Base-by-base conservation (phyloP, 352 stramenopile species). In the Peronospora belbahrii region DNA sequence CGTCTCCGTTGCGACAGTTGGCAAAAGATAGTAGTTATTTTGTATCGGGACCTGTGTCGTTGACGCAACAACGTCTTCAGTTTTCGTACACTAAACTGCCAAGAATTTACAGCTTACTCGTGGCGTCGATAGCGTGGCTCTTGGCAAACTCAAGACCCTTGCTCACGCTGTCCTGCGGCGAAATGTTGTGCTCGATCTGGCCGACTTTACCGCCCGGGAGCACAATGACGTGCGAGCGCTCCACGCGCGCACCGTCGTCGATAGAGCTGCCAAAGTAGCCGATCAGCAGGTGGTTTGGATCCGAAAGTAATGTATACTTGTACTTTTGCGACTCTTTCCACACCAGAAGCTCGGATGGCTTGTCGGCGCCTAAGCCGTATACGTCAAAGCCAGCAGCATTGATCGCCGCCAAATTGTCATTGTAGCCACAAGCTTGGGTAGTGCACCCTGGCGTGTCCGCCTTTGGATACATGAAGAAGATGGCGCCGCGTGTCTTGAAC, bases 391-490 rank as follows among this genome's bases (percentile, higher is more conserved):
- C 83, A 0, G 74, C 74, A 17, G 65, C 65, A 40, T 74, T 83
- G 52, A 94, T 86, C 42, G 71, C 61, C 33, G 81, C 65, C 31
- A 90, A 58, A 59, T 90, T 73, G 62, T 89, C 75, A 51, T 90
- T 90, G 63, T 87, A 94, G 14, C 79, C 80, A 23, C 78, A 89
- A 10, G 83, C 78, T 56, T 94, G 83, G 19, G 71, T 75, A 35
- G 83, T 94, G 52, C 83, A 94, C 4, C 80, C 83, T 3, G 78
- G 76, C 6, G 83, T 94, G 52, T 94, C 75, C 0, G 83, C 83
- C 49, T 89, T 89, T 4, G 83, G 80, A 58, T 85, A 94, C 75
- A 92, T 92, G 60, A 94, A 94, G 62, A 94, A 89, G 43, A 94
- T 83, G 31, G 64, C 77, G 15, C 79, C 81, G 11, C 79, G 68